Evolutionary conservation across 441 rosid species (phyloP), one percentile per base, ranked within the genome.

Genomic region (Gossypium gossypioides): DNA sequence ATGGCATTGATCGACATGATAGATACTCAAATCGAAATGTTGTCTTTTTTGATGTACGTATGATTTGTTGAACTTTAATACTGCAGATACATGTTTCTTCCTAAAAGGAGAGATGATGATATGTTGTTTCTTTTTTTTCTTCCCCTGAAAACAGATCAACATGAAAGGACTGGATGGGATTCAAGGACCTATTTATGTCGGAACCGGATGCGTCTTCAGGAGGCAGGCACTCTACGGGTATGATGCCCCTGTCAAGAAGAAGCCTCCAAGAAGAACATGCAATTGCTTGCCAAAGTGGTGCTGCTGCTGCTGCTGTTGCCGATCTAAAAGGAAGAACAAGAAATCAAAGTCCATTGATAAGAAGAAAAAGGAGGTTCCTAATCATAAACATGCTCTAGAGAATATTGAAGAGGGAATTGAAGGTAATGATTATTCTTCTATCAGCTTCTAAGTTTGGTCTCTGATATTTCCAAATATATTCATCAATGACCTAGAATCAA

Each of bases 81-180:
- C 44, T 71, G 24, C 37, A 46, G 16, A 44, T 3, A 32, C 54
- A 46, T 48, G 0, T 5, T 22, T 56, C 22, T 63, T 27, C 58
- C 27, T 44, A n/a, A 27, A 10, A 15, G 78, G 24, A 58, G 70
- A 48, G 70, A 48, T 54, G 25, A 56, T 75, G 9, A 62, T 48
- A 22, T 70, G 13, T 21, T 55, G 10, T 34, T 46, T 24, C 54
- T 64, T 27, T 54, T 13, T 10, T 34, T 40, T 8, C 44, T 40
- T 40, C 44, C 8, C 12, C 48, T 69, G 18, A 57, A 59, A 79
- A 72, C 88, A 94, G 99, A 89, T 95, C 79, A 95, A 95, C 75
- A 95, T 95, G 99, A 92, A 89, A 79, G 99, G 97, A 67, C 79
- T 95, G 77, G 99, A 95, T 79, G 99, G 99, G 29, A 78, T 95